Evolutionary conservation across 768 basidiomycete genomes (phyloP).

Genomic region (Boletellus ananas): DNA sequence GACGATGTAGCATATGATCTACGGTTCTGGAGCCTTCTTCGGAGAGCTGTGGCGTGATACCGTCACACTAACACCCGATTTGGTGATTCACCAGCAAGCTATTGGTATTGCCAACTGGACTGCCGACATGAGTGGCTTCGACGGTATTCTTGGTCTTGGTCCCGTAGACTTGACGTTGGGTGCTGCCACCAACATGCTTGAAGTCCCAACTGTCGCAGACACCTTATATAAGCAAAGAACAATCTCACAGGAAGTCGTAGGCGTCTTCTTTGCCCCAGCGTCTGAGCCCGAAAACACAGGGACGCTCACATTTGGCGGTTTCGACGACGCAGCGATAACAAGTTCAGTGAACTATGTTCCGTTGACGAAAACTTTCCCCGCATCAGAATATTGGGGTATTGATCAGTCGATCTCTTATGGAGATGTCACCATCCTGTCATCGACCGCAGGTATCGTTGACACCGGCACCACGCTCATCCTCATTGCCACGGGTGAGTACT

Average conservation of each 20-base stretch:
- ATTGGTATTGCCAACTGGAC: conserved; percentile 33
- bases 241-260: conserved; percentile 28
- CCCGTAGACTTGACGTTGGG: conserved; percentile 34
- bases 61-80: conserved; percentile 1
- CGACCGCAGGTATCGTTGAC: conserved; percentile 33
- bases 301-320: conserved; percentile 28
- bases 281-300: conserved; percentile 18
- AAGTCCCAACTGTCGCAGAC: conserved; percentile 35
- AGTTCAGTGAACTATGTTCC: conserved; percentile 24
- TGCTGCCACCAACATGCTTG: conserved; percentile 9
- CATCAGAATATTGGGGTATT: conserved; percentile 31
- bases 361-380: conserved; percentile 23
- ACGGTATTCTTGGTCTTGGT: conserved; percentile 40
- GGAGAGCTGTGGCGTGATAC: conserved; percentile 18
- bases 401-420: conserved; percentile 31
- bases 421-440: conserved; percentile 16
- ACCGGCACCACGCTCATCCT: conserved; percentile 32
- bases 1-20: not conserved
- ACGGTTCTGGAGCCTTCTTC: conserved; percentile 1
- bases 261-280: conserved; percentile 30
- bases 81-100: conserved; percentile 25
- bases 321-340: conserved; percentile 16
- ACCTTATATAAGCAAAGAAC: conserved; percentile 29
- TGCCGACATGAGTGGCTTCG: conserved; percentile 31
- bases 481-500: conserved; percentile 18